Evolutionary conservation across 1,139 yeast species (phyloP).

Genomic region (Martiniozyma asiatica): DNA sequence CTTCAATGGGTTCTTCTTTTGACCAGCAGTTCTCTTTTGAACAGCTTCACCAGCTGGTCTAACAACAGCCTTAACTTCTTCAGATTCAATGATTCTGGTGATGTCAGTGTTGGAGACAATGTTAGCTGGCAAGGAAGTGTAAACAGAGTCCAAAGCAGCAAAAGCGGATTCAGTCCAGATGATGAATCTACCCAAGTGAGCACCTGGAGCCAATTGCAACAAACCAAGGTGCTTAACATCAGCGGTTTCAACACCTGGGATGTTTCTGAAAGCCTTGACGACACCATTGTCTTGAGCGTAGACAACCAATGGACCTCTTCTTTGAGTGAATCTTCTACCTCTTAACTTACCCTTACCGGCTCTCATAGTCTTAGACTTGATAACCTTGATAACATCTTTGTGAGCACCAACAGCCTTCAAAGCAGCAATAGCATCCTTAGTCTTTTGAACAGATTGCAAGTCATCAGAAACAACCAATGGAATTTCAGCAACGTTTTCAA

Average conservation of each 20-base stretch:
- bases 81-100: constrained; percentile 95
- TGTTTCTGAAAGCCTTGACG: constrained; percentile 97
- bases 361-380: constrained; percentile 97
- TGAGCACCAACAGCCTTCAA: constrained; percentile 98
- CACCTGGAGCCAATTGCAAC: constrained; percentile 99
- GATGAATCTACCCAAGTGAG: constrained; percentile 98
- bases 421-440: constrained; percentile 98
- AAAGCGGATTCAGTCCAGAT: constrained; percentile 99
- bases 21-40: constrained; percentile 90
- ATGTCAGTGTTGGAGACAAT: constrained; percentile 92
- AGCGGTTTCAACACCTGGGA: constrained; percentile 99
- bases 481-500: constrained; percentile 95
- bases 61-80: constrained; percentile 95
- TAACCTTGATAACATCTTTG: constrained; percentile 95
- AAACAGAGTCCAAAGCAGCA: constrained; percentile 91
- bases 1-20: constrained; percentile 99
- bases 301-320: constrained; percentile 99
- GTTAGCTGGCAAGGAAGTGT: constrained; percentile 95
- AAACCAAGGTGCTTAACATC: constrained; percentile 88
- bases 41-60: constrained; percentile 93
- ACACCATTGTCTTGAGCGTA: constrained; percentile 97
- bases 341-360: constrained; percentile 99
- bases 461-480: constrained; percentile 96
- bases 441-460: constrained; percentile 85
- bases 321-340: constrained; percentile 99